These are phyloP conservation scores for Cladosporium colombiae DNA, from an alignment of 2,329 filamentous ascomycete species.

Conservation along the genomic window DNA sequence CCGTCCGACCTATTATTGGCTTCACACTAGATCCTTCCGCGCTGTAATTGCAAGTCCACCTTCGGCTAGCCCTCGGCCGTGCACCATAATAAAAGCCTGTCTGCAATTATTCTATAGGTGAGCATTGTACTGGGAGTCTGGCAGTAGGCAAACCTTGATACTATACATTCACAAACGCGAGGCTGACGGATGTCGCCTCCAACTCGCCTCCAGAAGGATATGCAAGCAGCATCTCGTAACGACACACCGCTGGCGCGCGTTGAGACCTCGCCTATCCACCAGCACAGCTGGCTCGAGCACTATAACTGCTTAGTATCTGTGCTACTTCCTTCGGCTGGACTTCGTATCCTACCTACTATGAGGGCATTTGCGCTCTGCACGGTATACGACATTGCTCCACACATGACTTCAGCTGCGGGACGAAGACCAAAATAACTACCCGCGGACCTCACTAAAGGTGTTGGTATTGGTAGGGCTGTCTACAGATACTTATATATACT, in stretches of 20 bases:
- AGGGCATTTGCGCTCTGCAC: not conserved
- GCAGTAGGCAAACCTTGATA: not conserved
- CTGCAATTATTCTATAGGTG: not conserved
- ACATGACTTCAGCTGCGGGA: not conserved
- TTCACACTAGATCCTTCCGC: not conserved
- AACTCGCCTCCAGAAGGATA: not conserved
- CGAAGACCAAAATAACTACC: not conserved
- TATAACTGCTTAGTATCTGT: constrained; percentile 6
- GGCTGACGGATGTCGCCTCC: not conserved
- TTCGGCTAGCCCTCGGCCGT: not conserved
- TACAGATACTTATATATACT: not conserved
- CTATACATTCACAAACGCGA: not conserved
- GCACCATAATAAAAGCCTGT: not conserved
- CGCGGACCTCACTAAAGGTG: not conserved
- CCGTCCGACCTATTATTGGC: constrained; percentile 4
- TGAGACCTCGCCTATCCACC: constrained; percentile 1
- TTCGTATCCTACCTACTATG: constrained; percentile 7
- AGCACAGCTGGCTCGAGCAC: not conserved
- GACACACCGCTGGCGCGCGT: not conserved
- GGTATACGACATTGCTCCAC: not conserved
- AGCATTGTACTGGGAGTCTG: not conserved
- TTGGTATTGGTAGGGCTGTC: not conserved
- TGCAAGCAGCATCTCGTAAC: not conserved
- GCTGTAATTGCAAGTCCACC: constrained; percentile 7
- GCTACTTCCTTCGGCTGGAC: constrained; percentile 10